Evolutionary conservation across 768 basidiomycete species (phyloP).

Genomic region (Russula dissimulans): DNA sequence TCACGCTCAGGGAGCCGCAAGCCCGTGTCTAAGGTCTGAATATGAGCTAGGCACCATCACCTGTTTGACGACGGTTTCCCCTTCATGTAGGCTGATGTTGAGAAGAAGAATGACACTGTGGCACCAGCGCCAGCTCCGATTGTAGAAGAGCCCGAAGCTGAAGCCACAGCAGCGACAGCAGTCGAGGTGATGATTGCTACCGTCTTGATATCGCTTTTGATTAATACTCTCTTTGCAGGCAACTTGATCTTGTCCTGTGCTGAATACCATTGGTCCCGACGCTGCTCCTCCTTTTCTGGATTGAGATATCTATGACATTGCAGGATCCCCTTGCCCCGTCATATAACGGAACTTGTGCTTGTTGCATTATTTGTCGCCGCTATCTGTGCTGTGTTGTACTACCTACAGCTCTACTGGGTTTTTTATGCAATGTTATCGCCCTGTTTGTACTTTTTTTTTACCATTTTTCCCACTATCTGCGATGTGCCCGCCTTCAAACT

Average conservation of each 20-base stretch:
- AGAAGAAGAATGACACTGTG: slow-evolving; percentile 12
- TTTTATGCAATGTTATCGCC: slow-evolving; percentile 8
- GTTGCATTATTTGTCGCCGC: slow-evolving; percentile 15
- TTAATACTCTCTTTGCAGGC: slow-evolving; percentile 4
- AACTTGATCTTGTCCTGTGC: slow-evolving; percentile 2
- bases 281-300: background rate
- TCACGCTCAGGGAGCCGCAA: slow-evolving; percentile 24
- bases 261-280: slow-evolving; percentile 6
- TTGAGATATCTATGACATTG: slow-evolving; percentile 17
- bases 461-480: slow-evolving; percentile 3
- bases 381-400: slow-evolving; percentile 19
- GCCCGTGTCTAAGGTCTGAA: slow-evolving; percentile 27
- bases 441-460: slow-evolving; percentile 1
- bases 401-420: slow-evolving; percentile 17
- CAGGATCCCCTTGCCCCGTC: slow-evolving; percentile 13
- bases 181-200: background rate
- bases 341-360: slow-evolving; percentile 11
- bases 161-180: slow-evolving; percentile 7
- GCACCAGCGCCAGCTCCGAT: slow-evolving; percentile 12
- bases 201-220: background rate
- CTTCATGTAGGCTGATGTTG: slow-evolving; percentile 12
- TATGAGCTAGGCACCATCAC: slow-evolving; percentile 12
- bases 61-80: background rate
- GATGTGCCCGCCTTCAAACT: background rate
- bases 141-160: slow-evolving; percentile 19